Evolutionary conservation across 441 rosid genomes (phyloP).

Genomic region (Geranium incanum): DNA sequence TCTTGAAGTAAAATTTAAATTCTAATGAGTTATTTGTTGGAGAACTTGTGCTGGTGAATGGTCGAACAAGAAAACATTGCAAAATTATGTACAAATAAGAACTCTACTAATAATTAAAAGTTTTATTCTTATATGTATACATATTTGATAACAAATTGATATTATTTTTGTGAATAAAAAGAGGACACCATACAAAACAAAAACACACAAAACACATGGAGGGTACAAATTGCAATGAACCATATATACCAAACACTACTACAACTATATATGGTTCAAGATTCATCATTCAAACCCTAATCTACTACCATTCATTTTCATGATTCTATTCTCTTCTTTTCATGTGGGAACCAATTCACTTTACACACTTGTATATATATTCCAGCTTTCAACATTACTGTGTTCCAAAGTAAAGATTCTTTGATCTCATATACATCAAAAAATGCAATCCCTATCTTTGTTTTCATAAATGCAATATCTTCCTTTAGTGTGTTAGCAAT

Average conservation of each 20-base stretch:
- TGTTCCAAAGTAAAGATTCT: constrained; percentile 26
- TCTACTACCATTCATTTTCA: constrained; percentile 31
- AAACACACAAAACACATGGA: background rate
- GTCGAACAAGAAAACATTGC: no score
- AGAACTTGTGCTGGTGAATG: no score
- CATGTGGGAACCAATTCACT: constrained; percentile 37
- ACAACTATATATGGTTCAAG: constrained; percentile 7
- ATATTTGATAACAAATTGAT: no score
- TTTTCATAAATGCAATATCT: background rate
- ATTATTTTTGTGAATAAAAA: background rate
- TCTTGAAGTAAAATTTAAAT: no score
- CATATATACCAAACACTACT: constrained; percentile 10
- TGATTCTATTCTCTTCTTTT: constrained; percentile 59
- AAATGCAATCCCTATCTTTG: constrained; percentile 2
- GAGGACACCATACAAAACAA: background rate
- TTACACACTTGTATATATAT: constrained; percentile 22
- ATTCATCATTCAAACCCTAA: constrained; percentile 22
- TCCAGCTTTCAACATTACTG: constrained; percentile 24
- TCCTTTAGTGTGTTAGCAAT: background rate
- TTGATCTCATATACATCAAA: constrained; percentile 24
- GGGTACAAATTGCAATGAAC: constrained; percentile 12
- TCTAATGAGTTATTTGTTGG: no score
- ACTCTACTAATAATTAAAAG: no score
- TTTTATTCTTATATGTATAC: no score
- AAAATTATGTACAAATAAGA: no score